Conservation (phyloP, 148 eudicot species). For the Beta vulgaris region DNA sequence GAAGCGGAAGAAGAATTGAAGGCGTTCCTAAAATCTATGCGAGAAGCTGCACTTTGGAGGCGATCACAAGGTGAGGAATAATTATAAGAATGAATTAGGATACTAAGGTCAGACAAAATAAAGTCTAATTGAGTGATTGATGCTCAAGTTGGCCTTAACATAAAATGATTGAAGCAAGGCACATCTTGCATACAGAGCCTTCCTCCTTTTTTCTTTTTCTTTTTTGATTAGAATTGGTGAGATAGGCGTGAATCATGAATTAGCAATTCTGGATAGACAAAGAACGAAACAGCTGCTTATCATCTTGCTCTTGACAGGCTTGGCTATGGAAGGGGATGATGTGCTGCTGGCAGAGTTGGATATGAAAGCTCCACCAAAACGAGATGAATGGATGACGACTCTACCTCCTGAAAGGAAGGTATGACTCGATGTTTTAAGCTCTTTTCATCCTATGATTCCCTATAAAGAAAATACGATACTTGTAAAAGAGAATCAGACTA, state of each 20-base stretch:
- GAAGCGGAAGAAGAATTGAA: constrained; percentile 86
- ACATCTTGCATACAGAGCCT: not conserved
- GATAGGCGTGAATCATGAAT: not conserved
- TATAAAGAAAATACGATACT: too few relatives aligned
- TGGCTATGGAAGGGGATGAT: constrained; percentile 96
- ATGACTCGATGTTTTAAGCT: constrained; percentile 14
- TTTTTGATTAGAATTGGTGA: not conserved
- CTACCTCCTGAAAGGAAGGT: constrained; percentile 95
- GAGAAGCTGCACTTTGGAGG: constrained; percentile 94
- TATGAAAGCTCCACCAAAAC: constrained; percentile 58
- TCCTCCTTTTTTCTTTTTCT: not conserved
- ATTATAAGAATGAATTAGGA: not conserved
- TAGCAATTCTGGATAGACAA: not conserved
- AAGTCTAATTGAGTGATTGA: not conserved
- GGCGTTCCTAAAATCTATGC: constrained; percentile 77
- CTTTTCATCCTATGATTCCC: too few relatives aligned
- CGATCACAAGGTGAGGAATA: constrained; percentile 66
- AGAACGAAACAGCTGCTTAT: not conserved
- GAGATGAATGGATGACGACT: constrained; percentile 99
- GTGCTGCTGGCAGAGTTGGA: constrained; percentile 73
- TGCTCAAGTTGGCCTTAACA: not conserved
- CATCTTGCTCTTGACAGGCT: constrained; percentile 44
- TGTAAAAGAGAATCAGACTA: too few relatives aligned
- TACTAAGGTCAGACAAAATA: not conserved
- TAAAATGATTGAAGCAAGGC: not conserved